These are phyloP conservation scores for Strigomonas galati DNA, from an alignment of 208 protist genomes.

Conservation along the genomic window DNA sequence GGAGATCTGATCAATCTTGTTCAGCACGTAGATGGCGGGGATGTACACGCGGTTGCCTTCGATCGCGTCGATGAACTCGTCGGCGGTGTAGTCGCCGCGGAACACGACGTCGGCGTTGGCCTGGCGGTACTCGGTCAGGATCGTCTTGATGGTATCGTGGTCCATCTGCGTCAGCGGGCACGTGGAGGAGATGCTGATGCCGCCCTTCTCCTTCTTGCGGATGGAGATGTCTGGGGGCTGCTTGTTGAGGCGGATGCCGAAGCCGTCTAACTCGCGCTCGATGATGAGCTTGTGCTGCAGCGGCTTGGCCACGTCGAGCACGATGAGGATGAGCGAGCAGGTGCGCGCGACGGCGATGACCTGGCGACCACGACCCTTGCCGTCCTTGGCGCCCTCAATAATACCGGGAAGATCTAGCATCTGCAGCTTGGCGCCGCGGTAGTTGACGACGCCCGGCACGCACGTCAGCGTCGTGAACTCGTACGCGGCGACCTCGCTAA, in stretches of 20 bases:
- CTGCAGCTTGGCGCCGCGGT: conserved; percentile 95
- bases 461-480: conserved; percentile 99
- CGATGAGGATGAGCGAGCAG: conserved; percentile 98
- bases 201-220: conserved; percentile 93
- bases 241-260: conserved; percentile 98
- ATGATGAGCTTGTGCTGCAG: conserved; percentile 95
- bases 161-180: conserved; percentile 88
- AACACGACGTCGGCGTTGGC: conserved; percentile 95
- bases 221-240: conserved; percentile 95
- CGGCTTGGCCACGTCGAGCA: conserved; percentile 97
- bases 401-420: conserved; percentile 98
- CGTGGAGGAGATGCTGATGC: conserved; percentile 88
- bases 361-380: conserved; percentile 98
- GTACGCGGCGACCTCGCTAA: conserved; percentile 97
- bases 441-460: conserved; percentile 94
- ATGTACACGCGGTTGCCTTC: conserved; percentile 97
- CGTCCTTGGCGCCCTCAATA: conserved; percentile 99
- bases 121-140: conserved; percentile 95
- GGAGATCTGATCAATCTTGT: conserved; percentile 99
- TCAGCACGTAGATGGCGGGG: conserved; percentile 96
- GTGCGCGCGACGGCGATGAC: conserved; percentile 97
- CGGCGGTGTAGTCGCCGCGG: conserved; percentile 92
- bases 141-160: conserved; percentile 90
- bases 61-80: conserved; percentile 98
- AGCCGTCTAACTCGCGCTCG: conserved; percentile 98